These are phyloP conservation scores for Berberis vulgaris DNA, from an alignment of 164 flowering plant species.

Conservation along the genomic window DNA sequence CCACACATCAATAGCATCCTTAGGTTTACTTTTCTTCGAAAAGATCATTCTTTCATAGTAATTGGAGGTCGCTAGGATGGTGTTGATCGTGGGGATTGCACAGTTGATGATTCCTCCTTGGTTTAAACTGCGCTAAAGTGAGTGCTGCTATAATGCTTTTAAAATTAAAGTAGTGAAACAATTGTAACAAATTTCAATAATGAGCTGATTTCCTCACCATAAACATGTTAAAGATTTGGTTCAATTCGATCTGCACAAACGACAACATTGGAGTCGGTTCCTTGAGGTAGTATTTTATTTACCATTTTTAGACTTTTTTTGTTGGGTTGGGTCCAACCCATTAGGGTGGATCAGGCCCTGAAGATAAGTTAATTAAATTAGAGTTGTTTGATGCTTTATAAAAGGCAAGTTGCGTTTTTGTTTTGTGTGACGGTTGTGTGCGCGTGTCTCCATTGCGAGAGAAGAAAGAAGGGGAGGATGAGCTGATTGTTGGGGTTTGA, in stretches of 20 bases:
- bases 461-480: too few relatives aligned
- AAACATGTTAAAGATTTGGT: conserved; percentile 64
- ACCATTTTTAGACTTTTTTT: not conserved
- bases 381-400: too few relatives aligned
- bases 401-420: too few relatives aligned
- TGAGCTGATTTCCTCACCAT: not conserved
- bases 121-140: conserved; percentile 67
- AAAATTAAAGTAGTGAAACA: not conserved
- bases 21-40: conserved; percentile 71
- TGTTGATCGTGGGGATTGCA: conserved; percentile 65
- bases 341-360: too few relatives aligned
- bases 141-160: conserved; percentile 1
- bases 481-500: too few relatives aligned
- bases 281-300: conserved; percentile 53
- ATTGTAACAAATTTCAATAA: not conserved
- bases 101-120: conserved; percentile 58
- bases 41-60: conserved; percentile 58
- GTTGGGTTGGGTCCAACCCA: too few relatives aligned
- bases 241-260: conserved; percentile 63
- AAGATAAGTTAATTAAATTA: too few relatives aligned
- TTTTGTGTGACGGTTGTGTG: too few relatives aligned
- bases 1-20: conserved; percentile 77
- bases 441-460: too few relatives aligned
- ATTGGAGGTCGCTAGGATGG: conserved; percentile 82
- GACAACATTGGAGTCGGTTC: conserved; percentile 85